phyloP scores from a whole-genome alignment of 306 rosid genomes.

The Lablab purpureus region DNA sequence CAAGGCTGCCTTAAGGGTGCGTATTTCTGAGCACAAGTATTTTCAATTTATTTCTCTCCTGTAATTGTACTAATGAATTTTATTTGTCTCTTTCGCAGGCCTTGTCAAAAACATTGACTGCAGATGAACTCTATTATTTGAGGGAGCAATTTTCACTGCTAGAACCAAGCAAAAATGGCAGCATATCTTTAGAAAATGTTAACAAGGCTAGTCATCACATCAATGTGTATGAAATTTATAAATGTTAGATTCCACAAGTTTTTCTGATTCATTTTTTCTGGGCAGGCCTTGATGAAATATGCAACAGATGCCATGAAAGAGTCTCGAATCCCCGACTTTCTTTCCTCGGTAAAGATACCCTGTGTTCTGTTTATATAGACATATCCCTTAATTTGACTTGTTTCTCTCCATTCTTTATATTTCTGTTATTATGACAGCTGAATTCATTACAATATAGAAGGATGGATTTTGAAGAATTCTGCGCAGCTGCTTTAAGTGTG shows the following conservation, averaged over 20 bases:
- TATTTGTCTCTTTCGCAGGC: constrained; percentile 68
- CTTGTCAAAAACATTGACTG: constrained; percentile 88
- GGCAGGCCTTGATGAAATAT: constrained; percentile 78
- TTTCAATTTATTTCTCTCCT: neutral
- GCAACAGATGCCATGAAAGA: constrained; percentile 98
- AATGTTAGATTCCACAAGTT: constrained; percentile 27
- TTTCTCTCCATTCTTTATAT: constrained; percentile 42
- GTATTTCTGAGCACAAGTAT: constrained; percentile 38
- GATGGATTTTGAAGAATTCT: constrained; percentile 98
- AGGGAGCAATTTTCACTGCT: constrained; percentile 84
- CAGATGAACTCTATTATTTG: constrained; percentile 87
- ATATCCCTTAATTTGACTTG: constrained; percentile 24
- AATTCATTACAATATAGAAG: constrained; percentile 93
- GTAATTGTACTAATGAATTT: constrained; percentile 37
- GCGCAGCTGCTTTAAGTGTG: constrained; percentile 90
- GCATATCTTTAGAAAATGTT: constrained; percentile 76
- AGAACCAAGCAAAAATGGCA: constrained; percentile 89
- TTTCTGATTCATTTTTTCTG: constrained; percentile 44
- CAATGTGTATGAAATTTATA: constrained; percentile 4
- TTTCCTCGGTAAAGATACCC: constrained; percentile 67
- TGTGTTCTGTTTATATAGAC: constrained; percentile 33
- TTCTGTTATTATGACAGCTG: constrained; percentile 65
- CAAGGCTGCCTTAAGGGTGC: constrained; percentile 97
- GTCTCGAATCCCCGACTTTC: constrained; percentile 81
- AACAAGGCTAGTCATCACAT: constrained; percentile 60